phyloP scores from a whole-genome alignment of 176 grass and related monocot genomes.

The Phoenix roebelenii region DNA sequence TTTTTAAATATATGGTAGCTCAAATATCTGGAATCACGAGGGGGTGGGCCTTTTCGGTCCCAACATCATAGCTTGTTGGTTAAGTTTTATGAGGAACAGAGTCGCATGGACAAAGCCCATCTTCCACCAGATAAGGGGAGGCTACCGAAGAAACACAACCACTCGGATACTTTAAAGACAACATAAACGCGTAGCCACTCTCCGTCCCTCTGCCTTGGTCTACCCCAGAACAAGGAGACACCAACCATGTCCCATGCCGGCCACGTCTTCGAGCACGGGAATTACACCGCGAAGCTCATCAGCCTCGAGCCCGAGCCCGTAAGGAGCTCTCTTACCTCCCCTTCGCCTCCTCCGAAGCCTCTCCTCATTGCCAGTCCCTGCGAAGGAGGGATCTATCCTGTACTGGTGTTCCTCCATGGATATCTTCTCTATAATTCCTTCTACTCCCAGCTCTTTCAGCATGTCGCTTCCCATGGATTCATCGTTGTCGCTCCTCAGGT shows the following conservation, averaged over 20 bases:
- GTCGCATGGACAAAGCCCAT: background rate
- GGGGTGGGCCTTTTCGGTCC: too few relatives aligned
- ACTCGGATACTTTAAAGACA: too few relatives aligned
- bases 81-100: too few relatives aligned
- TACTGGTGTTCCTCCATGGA: slow-evolving; percentile 70
- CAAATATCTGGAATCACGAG: too few relatives aligned
- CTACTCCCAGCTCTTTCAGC: slow-evolving; percentile 75
- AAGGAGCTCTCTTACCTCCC: background rate
- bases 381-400: slow-evolving; percentile 62
- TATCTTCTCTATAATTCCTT: slow-evolving; percentile 63
- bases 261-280: slow-evolving; percentile 12
- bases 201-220: too few relatives aligned
- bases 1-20: too few relatives aligned
- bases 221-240: background rate
- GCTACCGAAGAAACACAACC: slow-evolving; percentile 1
- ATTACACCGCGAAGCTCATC: slow-evolving; percentile 13
- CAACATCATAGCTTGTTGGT: too few relatives aligned
- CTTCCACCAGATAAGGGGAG: slow-evolving; percentile 18
- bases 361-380: slow-evolving; percentile 47
- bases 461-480: slow-evolving; percentile 82
- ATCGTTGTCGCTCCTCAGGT: slow-evolving; percentile 63
- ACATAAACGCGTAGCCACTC: too few relatives aligned
- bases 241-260: slow-evolving; percentile 6
- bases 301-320: slow-evolving; percentile 2
- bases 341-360: slow-evolving; percentile 35